A percentile compares a stretch with the other conserved stretches of the same genome.
phyloP scores from a whole-genome alignment of 2,329 filamentous ascomycete genomes.

The Emergomyces orientalis region DNA sequence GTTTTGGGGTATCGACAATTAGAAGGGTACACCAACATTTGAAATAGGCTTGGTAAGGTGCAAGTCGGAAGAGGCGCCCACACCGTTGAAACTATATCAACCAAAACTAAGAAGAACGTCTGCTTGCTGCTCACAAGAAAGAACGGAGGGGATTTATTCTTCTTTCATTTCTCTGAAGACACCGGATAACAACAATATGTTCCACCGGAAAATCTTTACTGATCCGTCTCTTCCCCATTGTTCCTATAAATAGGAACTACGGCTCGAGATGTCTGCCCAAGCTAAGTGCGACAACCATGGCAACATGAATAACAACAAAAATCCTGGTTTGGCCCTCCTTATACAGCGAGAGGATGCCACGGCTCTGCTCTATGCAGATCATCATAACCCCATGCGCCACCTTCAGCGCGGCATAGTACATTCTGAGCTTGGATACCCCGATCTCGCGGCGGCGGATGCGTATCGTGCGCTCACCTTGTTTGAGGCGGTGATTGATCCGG shows the following conservation, averaged over 20 bases:
- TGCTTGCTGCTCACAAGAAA: not conserved
- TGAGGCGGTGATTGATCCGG: constrained; percentile 64
- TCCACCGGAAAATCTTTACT: not conserved
- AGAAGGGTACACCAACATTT: not conserved
- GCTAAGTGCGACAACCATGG: not conserved
- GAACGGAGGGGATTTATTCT: not conserved
- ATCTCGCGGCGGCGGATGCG: constrained; percentile 80
- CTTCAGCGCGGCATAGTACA: constrained; percentile 57
- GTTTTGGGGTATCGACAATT: not conserved
- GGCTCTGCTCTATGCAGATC: constrained; percentile 29
- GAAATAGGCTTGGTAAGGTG: not conserved
- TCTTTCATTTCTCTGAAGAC: not conserved
- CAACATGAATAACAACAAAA: not conserved
- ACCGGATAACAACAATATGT: not conserved
- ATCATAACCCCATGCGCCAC: constrained; percentile 35
- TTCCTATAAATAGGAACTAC: not conserved
- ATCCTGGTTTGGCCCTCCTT: constrained; percentile 3
- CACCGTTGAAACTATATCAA: not conserved
- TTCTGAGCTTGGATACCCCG: constrained; percentile 69
- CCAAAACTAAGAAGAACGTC: not conserved
- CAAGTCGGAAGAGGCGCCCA: not conserved
- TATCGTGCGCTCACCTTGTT: constrained; percentile 82
- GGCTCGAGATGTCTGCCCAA: not conserved
- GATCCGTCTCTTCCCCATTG: not conserved
- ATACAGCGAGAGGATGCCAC: constrained; percentile 47